A percentile compares a stretch with the other conserved stretches of the same genome.
Evolutionary conservation across 257 asterid species (phyloP).

Genomic region (Rubia yunnanensis): DNA sequence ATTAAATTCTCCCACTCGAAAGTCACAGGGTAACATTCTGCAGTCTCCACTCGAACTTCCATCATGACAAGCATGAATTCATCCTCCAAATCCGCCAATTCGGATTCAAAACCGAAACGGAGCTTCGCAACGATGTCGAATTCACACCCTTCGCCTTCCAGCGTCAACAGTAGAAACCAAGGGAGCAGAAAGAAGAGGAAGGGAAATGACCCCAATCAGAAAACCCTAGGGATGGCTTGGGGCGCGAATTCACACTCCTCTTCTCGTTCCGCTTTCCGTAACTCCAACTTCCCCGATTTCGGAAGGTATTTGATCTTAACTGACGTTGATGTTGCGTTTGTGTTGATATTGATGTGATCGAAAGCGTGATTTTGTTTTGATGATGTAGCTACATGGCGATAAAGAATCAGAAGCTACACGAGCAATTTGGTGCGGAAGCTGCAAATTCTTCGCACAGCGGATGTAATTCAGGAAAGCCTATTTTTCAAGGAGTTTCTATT

Average conservation of each 20-base stretch:
- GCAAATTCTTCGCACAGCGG: constrained; percentile 60
- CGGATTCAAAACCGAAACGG: constrained; percentile 46
- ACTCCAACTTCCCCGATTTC: constrained; percentile 74
- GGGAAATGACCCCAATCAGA: constrained; percentile 54
- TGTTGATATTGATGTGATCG: neutral
- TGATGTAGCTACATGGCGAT: constrained; percentile 76
- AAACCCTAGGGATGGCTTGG: constrained; percentile 88
- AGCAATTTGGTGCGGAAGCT: constrained; percentile 84
- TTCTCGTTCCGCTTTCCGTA: constrained; percentile 48
- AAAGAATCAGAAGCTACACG: constrained; percentile 83
- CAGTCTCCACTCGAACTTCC: neutral
- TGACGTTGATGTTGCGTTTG: neutral
- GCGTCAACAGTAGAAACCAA: constrained; percentile 23
- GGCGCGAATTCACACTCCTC: constrained; percentile 70
- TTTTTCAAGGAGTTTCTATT: constrained; percentile 74
- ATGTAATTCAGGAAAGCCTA: constrained; percentile 33
- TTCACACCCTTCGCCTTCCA: constrained; percentile 42
- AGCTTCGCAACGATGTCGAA: constrained; percentile 34
- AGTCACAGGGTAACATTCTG: neutral
- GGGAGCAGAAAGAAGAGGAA: constrained; percentile 41
- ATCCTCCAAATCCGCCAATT: constrained; percentile 14
- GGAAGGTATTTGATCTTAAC: constrained; percentile 40
- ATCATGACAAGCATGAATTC: constrained; percentile 39
- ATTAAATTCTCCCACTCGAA: neutral
- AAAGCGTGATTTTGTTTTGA: neutral